Conservation (phyloP, 495 filamentous ascomycete species). For the Penicillium cosmopolitanum region DNA sequence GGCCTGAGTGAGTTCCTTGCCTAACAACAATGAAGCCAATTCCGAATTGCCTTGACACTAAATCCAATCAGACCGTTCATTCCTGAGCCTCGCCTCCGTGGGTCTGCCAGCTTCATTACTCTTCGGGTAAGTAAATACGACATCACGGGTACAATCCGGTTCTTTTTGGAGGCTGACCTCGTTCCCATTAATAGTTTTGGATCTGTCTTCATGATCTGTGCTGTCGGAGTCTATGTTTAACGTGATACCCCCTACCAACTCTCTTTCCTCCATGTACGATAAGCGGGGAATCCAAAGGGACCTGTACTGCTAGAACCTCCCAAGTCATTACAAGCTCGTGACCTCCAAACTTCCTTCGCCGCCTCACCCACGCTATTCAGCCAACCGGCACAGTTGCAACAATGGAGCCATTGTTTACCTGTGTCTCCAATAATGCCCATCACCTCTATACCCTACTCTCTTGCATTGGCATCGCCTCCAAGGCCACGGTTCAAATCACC, state of each 20-base stretch:
- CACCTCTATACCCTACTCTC: constrained; percentile 89
- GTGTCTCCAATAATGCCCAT: constrained; percentile 82
- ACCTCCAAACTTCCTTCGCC: constrained; percentile 13
- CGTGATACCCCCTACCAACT: constrained; percentile 43
- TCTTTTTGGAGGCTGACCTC: constrained; percentile 8
- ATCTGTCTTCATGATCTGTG: constrained; percentile 97
- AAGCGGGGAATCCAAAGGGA: constrained; percentile 37
- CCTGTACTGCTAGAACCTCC: constrained; percentile 44
- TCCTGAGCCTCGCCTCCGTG: constrained; percentile 73
- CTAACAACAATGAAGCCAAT: not conserved
- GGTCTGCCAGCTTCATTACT: constrained; percentile 86
- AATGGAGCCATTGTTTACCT: constrained; percentile 69
- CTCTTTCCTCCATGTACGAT: constrained; percentile 43
- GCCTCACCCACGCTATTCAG: constrained; percentile 8
- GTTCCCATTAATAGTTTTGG: constrained; percentile 68
- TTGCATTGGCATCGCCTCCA: constrained; percentile 80
- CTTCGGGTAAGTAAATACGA: constrained; percentile 71
- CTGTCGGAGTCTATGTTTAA: constrained; percentile 97
- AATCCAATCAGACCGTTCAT: constrained; percentile 71
- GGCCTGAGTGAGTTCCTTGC: constrained; percentile 70
- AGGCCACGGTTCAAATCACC: constrained; percentile 82
- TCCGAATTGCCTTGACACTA: constrained; percentile 17
- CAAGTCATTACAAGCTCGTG: constrained; percentile 28
- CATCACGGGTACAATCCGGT: not conserved
- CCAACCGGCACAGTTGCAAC: constrained; percentile 1